phyloP scores from a whole-genome alignment of 2,329 filamentous ascomycete species.

The Penicillium sp. region DNA sequence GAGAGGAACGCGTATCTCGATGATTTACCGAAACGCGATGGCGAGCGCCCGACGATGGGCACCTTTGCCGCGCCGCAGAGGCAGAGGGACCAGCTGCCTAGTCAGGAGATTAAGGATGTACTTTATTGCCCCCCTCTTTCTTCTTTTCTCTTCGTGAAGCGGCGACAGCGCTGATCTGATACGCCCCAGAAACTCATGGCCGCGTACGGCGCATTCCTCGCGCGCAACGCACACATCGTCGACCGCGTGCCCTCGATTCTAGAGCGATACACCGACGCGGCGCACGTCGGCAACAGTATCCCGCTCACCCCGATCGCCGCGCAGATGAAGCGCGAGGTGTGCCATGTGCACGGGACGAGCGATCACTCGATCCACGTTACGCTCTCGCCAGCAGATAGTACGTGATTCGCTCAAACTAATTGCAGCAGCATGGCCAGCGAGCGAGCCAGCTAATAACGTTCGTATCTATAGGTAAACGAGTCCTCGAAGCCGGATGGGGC shows the following conservation, averaged over 20 bases:
- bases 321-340: constrained; percentile 69
- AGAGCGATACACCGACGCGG: constrained; percentile 31
- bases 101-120: constrained; percentile 29
- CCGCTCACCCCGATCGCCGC: constrained; percentile 24
- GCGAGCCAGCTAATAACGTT: not conserved
- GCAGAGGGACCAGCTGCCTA: constrained; percentile 33
- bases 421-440: too few relatives aligned
- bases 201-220: constrained; percentile 28
- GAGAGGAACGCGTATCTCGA: constrained; percentile 24
- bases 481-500: constrained; percentile 78
- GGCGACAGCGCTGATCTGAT: not conserved
- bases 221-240: constrained; percentile 34
- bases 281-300: constrained; percentile 34
- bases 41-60: constrained; percentile 30
- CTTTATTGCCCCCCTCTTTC: too few relatives aligned
- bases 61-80: constrained; percentile 37
- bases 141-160: too few relatives aligned
- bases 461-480: constrained; percentile 53
- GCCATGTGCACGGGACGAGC: constrained; percentile 72
- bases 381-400: constrained; percentile 76
- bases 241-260: constrained; percentile 31
- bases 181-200: constrained; percentile 30
- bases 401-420: constrained; percentile 5
- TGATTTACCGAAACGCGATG: constrained; percentile 1
- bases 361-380: constrained; percentile 80